Conservation (phyloP, 1,284 basidiomycete genomes). For the Sanghuangporus sanghuang region DNA sequence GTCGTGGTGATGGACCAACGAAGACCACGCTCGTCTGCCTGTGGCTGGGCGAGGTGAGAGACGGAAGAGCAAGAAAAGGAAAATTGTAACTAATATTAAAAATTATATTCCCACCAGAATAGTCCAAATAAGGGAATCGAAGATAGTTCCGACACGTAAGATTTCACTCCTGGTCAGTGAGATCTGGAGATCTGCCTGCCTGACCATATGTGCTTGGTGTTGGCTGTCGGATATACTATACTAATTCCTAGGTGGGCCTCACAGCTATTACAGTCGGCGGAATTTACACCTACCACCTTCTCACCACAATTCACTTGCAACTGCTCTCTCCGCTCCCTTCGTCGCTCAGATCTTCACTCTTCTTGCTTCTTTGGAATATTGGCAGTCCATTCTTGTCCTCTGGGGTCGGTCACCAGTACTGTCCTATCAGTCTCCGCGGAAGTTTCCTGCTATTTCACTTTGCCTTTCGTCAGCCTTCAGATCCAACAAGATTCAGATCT, state of each 20-base stretch:
- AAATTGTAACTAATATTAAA: background rate
- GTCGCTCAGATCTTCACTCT: background rate
- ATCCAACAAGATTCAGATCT: slow-evolving; percentile 1
- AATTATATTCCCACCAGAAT: background rate
- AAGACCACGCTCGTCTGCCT: no score
- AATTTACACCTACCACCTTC: background rate
- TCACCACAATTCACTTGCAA: background rate
- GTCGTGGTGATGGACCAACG: no score
- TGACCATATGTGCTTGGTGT: background rate
- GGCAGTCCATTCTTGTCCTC: background rate
- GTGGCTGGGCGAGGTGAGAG: background rate
- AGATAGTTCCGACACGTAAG: background rate
- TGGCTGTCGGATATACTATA: background rate
- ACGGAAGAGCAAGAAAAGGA: slow-evolving; percentile 1
- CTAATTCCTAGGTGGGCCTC: no score
- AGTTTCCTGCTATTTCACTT: background rate
- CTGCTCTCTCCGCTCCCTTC: background rate
- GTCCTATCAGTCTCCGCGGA: background rate
- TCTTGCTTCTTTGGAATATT: background rate
- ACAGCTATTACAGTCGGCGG: background rate
- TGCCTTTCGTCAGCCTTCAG: background rate
- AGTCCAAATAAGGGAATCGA: background rate
- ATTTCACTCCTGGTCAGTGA: background rate
- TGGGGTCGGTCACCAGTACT: background rate
- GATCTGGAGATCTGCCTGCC: background rate